Evolutionary conservation across 1,284 basidiomycete genomes (phyloP).

Genomic region (Gomphus bonarii): DNA sequence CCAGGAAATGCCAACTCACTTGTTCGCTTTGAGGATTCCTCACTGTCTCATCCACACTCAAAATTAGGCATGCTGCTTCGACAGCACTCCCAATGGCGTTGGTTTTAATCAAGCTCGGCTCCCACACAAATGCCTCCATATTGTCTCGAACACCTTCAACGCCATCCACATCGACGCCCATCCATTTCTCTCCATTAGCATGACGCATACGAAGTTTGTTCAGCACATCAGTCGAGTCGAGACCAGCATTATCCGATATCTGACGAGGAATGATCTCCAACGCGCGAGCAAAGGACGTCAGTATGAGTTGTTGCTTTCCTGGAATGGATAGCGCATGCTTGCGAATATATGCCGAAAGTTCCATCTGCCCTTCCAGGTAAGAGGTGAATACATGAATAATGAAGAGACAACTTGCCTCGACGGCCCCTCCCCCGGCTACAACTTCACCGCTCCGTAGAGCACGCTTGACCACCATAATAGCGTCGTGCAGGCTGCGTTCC

Average conservation of each 20-base stretch:
- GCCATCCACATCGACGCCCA: conserved; percentile 92
- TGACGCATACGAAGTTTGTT: conserved; percentile 98
- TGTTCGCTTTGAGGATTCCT: conserved; percentile 87
- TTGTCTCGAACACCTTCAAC: conserved; percentile 86
- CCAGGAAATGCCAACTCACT: conserved; percentile 27
- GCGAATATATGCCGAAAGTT: conserved; percentile 87
- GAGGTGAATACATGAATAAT: conserved; percentile 5
- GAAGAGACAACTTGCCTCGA: conserved; percentile 55
- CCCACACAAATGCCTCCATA: conserved; percentile 98
- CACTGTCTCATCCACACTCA: conserved; percentile 93
- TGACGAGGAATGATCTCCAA: conserved; percentile 97
- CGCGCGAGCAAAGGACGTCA: conserved; percentile 94
- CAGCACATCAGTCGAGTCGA: conserved; percentile 95
- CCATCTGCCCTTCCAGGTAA: conserved; percentile 58
- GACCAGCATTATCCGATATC: conserved; percentile 96
- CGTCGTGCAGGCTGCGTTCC: conserved; percentile 94
- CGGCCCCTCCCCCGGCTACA: conserved; percentile 95
- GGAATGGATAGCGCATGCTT: conserved; percentile 88
- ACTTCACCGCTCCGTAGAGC: conserved; percentile 94
- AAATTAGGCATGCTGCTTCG: conserved; percentile 92
- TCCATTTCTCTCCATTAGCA: conserved; percentile 81
- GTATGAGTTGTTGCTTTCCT: conserved; percentile 92
- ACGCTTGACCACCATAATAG: conserved; percentile 98
- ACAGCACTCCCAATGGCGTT: conserved; percentile 93
- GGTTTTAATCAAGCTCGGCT: conserved; percentile 90